Base-by-base conservation (phyloP, 2,329 filamentous ascomycete genomes). In the Trichocomaceae sp. region DNA sequence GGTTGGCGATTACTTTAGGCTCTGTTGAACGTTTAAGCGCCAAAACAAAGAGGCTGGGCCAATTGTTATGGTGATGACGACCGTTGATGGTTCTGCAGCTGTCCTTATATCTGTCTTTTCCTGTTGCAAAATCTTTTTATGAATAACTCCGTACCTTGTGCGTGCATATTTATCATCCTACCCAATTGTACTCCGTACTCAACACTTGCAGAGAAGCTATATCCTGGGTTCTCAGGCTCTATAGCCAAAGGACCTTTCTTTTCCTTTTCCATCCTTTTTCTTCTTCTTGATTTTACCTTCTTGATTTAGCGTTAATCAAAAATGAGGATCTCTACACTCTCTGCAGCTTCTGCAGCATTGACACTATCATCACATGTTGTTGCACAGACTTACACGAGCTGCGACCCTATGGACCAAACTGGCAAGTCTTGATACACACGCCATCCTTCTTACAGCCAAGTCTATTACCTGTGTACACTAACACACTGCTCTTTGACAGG, bases 371-470 rank as follows among this genome's bases (percentile, higher is more conserved):
- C 59, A 20, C 47, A 67, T 46, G 67, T 64, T 8, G 56, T 61
- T 26, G 72, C 73, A 41, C 75, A 77, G 64, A 77, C 74, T 15
- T 75, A 64, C 55, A 73, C 72, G 2, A 60, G 68, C 54, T 77
- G 75, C 61, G 73, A 77, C 54, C 75, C 75, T 8, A 59, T 69
- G 35, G 48, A 71, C 50, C 64, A 69, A 64, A 60, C 69, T 65
- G 3, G 31, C 44, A 31, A 7, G 37, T 29, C 8, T 29, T 8
- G 26, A 29, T 10, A 29, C 26, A 9, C 5, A 29, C 7, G 7
- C 23, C 44, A 47, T 39, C 45, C 12, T 7, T 41, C 33, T 19
- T 17, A 15, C 10, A 5, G 23, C 8, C 17, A 19, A 22, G 5
- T 41, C 3, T 15, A 15, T 22, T 20, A 19, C 3, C 12, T 22